Percentiles rank a stretch among this genome's conserved stretches.
phyloP scores from a whole-genome alignment of 352 stramenopile species.

The Pythium periplocum region DNA sequence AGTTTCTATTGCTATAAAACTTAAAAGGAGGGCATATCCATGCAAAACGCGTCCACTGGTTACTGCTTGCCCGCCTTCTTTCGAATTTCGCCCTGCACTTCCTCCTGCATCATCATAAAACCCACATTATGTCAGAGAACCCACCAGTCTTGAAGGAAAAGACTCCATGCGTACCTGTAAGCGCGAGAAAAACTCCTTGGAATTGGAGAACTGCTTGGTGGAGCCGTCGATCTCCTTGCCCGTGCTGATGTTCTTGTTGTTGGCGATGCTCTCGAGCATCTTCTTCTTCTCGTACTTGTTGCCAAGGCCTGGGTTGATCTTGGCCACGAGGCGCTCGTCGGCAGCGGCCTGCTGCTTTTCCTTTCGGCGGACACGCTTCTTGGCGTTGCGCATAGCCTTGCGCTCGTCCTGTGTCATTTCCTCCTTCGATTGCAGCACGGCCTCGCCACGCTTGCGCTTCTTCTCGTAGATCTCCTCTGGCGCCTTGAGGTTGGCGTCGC shows the following conservation, averaged over 20 bases:
- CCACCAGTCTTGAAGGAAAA: not conserved
- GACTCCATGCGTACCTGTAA: slow-evolving; percentile 40
- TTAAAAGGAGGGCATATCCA: not conserved
- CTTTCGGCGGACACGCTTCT: slow-evolving; percentile 91
- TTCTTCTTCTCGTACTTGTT: slow-evolving; percentile 96
- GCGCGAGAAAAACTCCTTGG: slow-evolving; percentile 82
- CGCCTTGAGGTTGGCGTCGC: slow-evolving; percentile 77
- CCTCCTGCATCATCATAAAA: slow-evolving; percentile 11
- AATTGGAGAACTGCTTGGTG: slow-evolving; percentile 83
- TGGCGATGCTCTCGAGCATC: slow-evolving; percentile 75
- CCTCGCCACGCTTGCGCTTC: slow-evolving; percentile 83
- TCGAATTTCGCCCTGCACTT: slow-evolving; percentile 22
- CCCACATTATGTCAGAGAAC: not conserved
- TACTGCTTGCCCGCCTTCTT: slow-evolving; percentile 15
- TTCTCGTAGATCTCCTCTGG: slow-evolving; percentile 84
- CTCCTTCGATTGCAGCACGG: slow-evolving; percentile 73
- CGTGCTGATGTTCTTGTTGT: slow-evolving; percentile 79
- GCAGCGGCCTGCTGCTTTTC: slow-evolving; percentile 84
- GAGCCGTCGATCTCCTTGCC: slow-evolving; percentile 80
- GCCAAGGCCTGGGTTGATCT: slow-evolving; percentile 91
- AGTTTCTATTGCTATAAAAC: not conserved
- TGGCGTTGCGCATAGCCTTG: slow-evolving; percentile 80
- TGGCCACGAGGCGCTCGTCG: slow-evolving; percentile 91
- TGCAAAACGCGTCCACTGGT: no score
- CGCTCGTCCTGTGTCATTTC: slow-evolving; percentile 87